phyloP scores from a whole-genome alignment of 1,284 basidiomycete genomes.

The Rhodotorula glutinis region DNA sequence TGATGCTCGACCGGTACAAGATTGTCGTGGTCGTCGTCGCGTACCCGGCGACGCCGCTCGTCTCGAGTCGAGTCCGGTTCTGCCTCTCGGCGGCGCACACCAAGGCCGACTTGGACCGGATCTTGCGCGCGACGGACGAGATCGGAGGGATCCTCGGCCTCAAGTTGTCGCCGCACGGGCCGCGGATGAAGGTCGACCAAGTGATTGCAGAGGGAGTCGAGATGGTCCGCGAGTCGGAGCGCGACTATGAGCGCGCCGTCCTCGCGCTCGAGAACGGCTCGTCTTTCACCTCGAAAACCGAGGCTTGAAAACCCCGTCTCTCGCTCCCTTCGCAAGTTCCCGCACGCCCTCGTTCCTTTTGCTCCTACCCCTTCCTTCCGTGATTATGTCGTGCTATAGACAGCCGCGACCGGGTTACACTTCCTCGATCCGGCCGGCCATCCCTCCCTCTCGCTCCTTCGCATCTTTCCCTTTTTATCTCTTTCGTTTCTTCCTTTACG shows the following conservation, averaged over 20 bases:
- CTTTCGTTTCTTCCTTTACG: neutral
- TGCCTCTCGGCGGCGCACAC: constrained; percentile 93
- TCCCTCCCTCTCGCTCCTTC: neutral
- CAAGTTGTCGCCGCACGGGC: constrained; percentile 48
- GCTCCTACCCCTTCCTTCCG: neutral
- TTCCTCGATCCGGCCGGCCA: no score
- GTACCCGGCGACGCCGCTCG: constrained; percentile 75
- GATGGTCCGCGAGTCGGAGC: constrained; percentile 56
- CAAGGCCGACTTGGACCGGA: constrained; percentile 88
- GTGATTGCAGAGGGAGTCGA: constrained; percentile 73
- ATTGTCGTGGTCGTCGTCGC: constrained; percentile 86
- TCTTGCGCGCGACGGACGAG: constrained; percentile 87
- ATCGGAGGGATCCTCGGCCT: constrained; percentile 82
- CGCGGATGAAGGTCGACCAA: constrained; percentile 66
- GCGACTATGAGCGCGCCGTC: constrained; percentile 5
- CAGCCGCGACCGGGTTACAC: no score
- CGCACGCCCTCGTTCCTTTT: no score
- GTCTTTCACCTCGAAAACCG: neutral
- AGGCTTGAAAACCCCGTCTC: neutral
- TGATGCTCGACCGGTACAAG: constrained; percentile 74
- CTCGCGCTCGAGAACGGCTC: neutral
- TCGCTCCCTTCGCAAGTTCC: neutral
- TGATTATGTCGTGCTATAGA: neutral
- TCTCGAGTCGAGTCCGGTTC: constrained; percentile 86
- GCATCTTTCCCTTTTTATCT: neutral